phyloP scores from a whole-genome alignment of 768 basidiomycete genomes.

The Saitozyma sp. region DNA sequence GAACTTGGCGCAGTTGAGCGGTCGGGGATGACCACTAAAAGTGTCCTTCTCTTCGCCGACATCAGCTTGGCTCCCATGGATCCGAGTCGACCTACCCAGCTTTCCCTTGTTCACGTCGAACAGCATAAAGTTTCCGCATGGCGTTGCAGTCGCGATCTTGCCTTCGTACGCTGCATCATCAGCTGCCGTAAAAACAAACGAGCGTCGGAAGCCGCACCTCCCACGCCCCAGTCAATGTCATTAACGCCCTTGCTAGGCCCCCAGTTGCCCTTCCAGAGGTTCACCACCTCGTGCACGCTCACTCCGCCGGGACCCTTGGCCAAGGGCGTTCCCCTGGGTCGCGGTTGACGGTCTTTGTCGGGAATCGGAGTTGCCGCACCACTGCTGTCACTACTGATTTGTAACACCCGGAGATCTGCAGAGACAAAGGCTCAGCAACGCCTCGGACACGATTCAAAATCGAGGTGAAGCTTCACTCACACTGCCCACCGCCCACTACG shows the following conservation, averaged over 20 bases:
- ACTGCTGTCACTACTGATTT: constrained; percentile 15
- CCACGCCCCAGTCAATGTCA: constrained; percentile 48
- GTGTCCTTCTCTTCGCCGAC: constrained; percentile 31
- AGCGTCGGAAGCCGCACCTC: constrained; percentile 28
- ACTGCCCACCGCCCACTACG: constrained; percentile 44
- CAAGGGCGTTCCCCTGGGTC: constrained; percentile 7
- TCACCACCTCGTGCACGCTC: constrained; percentile 39
- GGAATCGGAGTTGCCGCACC: constrained; percentile 16
- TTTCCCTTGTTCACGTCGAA: constrained; percentile 46
- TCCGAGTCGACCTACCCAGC: constrained; percentile 25
- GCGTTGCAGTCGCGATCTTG: constrained; percentile 45
- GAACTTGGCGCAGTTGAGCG: constrained; percentile 39
- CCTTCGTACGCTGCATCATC: constrained; percentile 33
- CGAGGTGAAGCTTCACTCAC: constrained; percentile 12
- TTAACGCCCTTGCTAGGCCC: constrained; percentile 43
- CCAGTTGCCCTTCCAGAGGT: constrained; percentile 47
- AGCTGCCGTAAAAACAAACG: background rate
- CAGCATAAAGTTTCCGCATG: constrained; percentile 47
- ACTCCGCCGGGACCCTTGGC: constrained; percentile 41
- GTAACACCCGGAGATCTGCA: constrained; percentile 39
- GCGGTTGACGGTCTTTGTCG: constrained; percentile 5
- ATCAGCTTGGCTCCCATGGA: constrained; percentile 5
- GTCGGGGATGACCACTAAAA: constrained; percentile 38
- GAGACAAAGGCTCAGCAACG: background rate
- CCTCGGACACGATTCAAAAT: background rate